These are phyloP conservation scores for Pythium utonaiense DNA, from an alignment of 352 stramenopile species.

Conservation along the genomic window DNA sequence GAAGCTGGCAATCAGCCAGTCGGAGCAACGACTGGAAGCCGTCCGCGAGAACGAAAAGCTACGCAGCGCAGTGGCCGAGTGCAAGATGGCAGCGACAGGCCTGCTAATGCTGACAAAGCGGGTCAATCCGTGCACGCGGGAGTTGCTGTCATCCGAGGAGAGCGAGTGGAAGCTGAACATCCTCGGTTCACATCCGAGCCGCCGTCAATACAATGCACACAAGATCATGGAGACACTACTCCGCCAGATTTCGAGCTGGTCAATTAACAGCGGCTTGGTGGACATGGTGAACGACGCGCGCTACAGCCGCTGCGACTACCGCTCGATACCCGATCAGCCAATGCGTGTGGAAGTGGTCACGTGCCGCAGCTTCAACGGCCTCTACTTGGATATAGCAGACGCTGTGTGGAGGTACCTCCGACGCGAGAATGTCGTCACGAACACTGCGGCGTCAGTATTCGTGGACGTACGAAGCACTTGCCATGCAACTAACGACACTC, in stretches of 20 bases:
- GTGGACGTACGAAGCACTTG: background rate
- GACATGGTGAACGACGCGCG: background rate
- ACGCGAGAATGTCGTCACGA: background rate
- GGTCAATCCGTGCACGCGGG: background rate
- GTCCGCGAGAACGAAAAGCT: slow-evolving; percentile 20
- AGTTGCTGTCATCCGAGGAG: slow-evolving; percentile 15
- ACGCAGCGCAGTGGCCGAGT: slow-evolving; percentile 9
- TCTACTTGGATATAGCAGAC: slow-evolving; percentile 17
- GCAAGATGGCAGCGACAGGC: background rate
- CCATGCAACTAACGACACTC: background rate
- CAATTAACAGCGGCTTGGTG: slow-evolving; percentile 14
- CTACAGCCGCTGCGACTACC: slow-evolving; percentile 7
- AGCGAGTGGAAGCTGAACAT: slow-evolving; percentile 18
- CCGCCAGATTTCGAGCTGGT: slow-evolving; percentile 2
- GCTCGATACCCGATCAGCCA: background rate
- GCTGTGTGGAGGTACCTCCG: slow-evolving; percentile 16
- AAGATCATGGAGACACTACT: slow-evolving; percentile 20
- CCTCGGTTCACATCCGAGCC: slow-evolving; percentile 7
- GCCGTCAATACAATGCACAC: slow-evolving; percentile 14
- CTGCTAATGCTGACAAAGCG: background rate
- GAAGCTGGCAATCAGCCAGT: slow-evolving; percentile 12
- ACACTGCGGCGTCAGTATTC: background rate
- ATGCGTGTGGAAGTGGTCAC: slow-evolving; percentile 16
- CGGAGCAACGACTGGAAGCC: background rate
- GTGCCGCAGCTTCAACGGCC: slow-evolving; percentile 7